Base-by-base conservation (phyloP, 2,329 filamentous ascomycete species). In the Ophiosphaerella korrae region DNA sequence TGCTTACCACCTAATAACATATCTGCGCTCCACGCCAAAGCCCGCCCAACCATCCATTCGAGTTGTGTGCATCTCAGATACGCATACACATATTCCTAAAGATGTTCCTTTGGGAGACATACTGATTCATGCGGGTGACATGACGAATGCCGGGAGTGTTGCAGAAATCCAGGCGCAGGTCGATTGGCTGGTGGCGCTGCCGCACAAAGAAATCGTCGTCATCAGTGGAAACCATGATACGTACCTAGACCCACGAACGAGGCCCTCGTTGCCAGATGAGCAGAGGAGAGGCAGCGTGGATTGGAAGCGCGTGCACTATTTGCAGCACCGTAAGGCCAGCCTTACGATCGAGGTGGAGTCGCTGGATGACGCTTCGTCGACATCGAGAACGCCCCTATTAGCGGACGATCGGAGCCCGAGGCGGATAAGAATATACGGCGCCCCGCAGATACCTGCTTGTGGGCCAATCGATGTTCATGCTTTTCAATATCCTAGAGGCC, bases 201-300 rank as follows among this genome's bases (percentile, higher is more conserved):
- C 90, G 0, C 91, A 96, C 67, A 75, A 77, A 32, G 82, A 95
- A 72, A 96, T 96, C 73, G 80, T 97, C 21, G 83, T 92, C 32
- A 85, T 97, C 29, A 85, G 86, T 29, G 93, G 93, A 1, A 97
- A 97, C 69, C 93, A 97, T 72, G 93, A 97, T 68, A 87, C 85
- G 63, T 95, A 85, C 78, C 88, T 96, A 54, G 93, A 96, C 72
- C 78, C 83, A 21, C 78, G 79, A 31, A 85, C 84, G 12, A 81
- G 89, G 3, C 73, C 71, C 13, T 74, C 73, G 16, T 55, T 79
- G 3, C 47, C 64, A 1, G 74, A 80, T 8, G 78, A 82, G 39
- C 85, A 90, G 66, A 78, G 80, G 29, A 67, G 77, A n/a, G 74
- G 76, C 1, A 71, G 71, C 26, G 79, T 92, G 13, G 78, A 90